A percentile compares a stretch with the other conserved stretches of the same genome.
These are phyloP conservation scores for Venturia aucupariae DNA, from an alignment of 2,329 filamentous ascomycete genomes.

Conservation along the genomic window DNA sequence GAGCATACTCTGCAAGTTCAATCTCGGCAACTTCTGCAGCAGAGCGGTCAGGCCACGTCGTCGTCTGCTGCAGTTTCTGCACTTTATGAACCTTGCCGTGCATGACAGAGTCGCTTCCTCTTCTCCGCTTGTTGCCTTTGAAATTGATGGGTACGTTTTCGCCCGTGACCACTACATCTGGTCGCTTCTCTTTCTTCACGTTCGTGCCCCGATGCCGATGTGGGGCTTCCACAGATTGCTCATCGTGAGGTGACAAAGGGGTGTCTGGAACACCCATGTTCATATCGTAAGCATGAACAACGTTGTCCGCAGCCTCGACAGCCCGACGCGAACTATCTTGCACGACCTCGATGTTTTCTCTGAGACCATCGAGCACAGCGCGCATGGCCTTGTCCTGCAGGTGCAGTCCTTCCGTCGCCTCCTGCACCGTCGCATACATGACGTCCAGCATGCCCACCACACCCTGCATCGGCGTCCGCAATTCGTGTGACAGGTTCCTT, in stretches of 20 bases:
- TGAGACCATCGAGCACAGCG: slow-evolving; percentile 38
- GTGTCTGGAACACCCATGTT: slow-evolving; percentile 66
- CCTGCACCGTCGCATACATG: slow-evolving; percentile 63
- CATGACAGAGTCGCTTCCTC: slow-evolving; percentile 26
- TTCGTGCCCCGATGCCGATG: neutral
- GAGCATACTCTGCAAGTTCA: neutral
- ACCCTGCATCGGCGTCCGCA: slow-evolving; percentile 66
- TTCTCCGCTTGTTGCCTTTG: slow-evolving; percentile 35
- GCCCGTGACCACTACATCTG: slow-evolving; percentile 35
- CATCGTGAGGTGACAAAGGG: slow-evolving; percentile 25
- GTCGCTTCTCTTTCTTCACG: slow-evolving; percentile 26
- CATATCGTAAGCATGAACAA: slow-evolving; percentile 66
- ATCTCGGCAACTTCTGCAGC: neutral
- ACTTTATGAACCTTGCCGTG: neutral
- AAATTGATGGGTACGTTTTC: slow-evolving; percentile 32
- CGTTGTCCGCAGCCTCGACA: slow-evolving; percentile 65
- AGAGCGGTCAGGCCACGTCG: neutral
- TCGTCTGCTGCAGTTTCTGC: neutral
- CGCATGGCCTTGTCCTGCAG: slow-evolving; percentile 25
- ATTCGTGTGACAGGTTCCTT: slow-evolving; percentile 61
- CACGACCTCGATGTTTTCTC: slow-evolving; percentile 60
- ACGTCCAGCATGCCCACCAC: slow-evolving; percentile 69
- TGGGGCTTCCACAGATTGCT: too few species aligned
- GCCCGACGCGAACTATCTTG: slow-evolving; percentile 65
- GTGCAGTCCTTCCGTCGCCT: slow-evolving; percentile 47